These are phyloP conservation scores for Lactarius trivialis DNA, from an alignment of 768 basidiomycete species.

Conservation along the genomic window DNA sequence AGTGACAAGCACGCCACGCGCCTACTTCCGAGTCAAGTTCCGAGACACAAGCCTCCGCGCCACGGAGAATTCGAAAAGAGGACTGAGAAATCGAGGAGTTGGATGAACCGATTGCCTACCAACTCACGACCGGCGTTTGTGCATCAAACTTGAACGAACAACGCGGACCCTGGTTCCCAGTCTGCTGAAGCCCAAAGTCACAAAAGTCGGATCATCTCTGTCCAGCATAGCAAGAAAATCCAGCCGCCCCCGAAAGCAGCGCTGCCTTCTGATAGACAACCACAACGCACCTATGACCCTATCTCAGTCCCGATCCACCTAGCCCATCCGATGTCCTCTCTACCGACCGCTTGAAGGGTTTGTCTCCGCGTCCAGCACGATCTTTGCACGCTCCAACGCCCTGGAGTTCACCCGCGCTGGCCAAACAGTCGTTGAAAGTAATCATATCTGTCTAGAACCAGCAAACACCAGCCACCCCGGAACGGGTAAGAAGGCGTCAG, in stretches of 20 bases:
- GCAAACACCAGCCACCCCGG: too few species aligned
- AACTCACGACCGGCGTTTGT: not conserved
- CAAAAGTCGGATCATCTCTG: not conserved
- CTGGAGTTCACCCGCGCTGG: not conserved
- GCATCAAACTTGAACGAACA: not conserved
- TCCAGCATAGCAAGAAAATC: too few species aligned
- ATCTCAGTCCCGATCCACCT: not conserved
- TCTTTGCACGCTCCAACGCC: not conserved
- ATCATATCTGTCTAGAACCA: not conserved
- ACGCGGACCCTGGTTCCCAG: not conserved
- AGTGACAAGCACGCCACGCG: not conserved
- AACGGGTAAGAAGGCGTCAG: too few species aligned
- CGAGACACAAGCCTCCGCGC: too few species aligned
- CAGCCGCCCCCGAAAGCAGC: not conserved
- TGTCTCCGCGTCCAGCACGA: not conserved
- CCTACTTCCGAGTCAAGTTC: not conserved
- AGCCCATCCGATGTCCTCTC: not conserved
- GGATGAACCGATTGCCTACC: not conserved
- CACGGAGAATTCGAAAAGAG: not conserved
- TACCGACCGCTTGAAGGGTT: not conserved
- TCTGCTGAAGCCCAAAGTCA: not conserved
- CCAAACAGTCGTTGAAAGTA: not conserved
- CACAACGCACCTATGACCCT: not conserved
- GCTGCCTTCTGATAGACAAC: too few species aligned
- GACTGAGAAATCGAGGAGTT: not conserved